A percentile compares a stretch with the other conserved stretches of the same genome.
phyloP scores from a whole-genome alignment of 78 protist genomes.

The Cyanophora paradoxa region DNA sequence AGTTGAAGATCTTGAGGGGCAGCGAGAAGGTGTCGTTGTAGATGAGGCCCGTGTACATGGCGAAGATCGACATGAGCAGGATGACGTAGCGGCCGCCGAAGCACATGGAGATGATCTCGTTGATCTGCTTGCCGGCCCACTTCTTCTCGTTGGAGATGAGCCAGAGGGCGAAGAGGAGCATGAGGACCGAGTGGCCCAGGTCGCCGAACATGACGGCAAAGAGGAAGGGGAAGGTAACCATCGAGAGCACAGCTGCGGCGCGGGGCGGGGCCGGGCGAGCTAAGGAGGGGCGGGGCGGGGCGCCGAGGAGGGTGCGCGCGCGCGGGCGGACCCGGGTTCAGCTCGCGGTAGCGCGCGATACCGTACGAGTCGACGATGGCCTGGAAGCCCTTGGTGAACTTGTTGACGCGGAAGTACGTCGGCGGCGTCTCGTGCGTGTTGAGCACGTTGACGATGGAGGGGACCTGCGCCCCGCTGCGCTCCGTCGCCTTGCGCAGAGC shows the following conservation, averaged over 20 bases:
- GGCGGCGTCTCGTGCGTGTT: conserved; percentile 77
- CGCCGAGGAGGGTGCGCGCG: too few species aligned
- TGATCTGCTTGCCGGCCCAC: conserved; percentile 12
- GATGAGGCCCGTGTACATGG: conserved; percentile 91
- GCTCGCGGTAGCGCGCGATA: conserved; percentile 88
- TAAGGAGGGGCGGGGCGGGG: too few species aligned
- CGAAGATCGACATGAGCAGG: conserved; percentile 92
- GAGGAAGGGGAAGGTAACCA: conserved; percentile 99
- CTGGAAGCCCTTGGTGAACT: conserved; percentile 75
- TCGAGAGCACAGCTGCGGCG: conserved; percentile 70
- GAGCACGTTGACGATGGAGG: conserved; percentile 54
- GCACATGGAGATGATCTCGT: conserved; percentile 77
- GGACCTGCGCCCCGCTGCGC: conserved; percentile 30
- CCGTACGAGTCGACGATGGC: conserved; percentile 93
- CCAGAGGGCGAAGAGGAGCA: conserved; percentile 55
- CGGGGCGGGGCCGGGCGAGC: too few species aligned
- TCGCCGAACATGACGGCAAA: conserved; percentile 99
- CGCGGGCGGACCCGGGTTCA: conserved; percentile 73
- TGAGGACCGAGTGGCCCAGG: conserved; percentile 93
- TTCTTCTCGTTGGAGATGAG: conserved; percentile 72
- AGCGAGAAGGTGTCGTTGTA: conserved; percentile 94
- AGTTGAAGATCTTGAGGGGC: conserved; percentile 36
- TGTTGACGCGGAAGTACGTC: conserved; percentile 79
- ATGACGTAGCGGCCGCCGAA: conserved; percentile 95
- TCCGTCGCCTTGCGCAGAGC: conserved; percentile 16